Percentiles rank a stretch among this genome's conserved stretches.
phyloP scores from a whole-genome alignment of 345 rosid species.

The Excoecaria agallocha region DNA sequence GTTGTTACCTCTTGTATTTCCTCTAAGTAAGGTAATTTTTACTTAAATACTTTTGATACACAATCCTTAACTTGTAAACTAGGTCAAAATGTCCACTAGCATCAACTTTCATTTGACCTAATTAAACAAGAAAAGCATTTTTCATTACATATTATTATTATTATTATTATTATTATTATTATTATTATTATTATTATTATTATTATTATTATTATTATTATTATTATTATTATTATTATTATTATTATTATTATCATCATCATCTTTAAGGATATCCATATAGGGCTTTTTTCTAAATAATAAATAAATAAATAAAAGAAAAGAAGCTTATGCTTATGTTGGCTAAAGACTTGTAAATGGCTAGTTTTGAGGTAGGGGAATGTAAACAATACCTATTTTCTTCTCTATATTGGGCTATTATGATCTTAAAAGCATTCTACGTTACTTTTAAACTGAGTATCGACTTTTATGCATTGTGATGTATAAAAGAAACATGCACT shows the following conservation, averaged over 20 bases:
- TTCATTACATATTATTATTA: too few species aligned
- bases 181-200: too few species aligned
- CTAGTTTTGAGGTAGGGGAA: neutral
- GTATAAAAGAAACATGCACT: conserved; percentile 61
- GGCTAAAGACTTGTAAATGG: too few species aligned
- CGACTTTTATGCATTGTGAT: conserved; percentile 1
- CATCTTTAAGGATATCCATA: neutral
- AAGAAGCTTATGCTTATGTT: too few species aligned
- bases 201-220: too few species aligned
- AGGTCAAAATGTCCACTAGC: neutral
- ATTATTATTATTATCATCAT: neutral
- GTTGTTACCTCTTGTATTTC: neutral
- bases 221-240: too few species aligned
- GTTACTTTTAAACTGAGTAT: neutral
- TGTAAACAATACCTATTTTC: neutral
- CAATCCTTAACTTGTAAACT: neutral
- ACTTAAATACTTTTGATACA: neutral
- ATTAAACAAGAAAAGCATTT: neutral
- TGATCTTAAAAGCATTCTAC: conserved; percentile 3
- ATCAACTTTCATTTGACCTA: neutral
- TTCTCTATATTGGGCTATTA: neutral
- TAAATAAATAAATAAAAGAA: too few species aligned
- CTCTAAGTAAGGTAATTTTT: neutral
- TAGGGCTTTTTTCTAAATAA: too few species aligned
- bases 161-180: too few species aligned